Percentiles rank a stretch among this genome's conserved stretches.
phyloP scores from a whole-genome alignment of 805 yeast genomes.

The Wickerhamomyces xylosicus region DNA sequence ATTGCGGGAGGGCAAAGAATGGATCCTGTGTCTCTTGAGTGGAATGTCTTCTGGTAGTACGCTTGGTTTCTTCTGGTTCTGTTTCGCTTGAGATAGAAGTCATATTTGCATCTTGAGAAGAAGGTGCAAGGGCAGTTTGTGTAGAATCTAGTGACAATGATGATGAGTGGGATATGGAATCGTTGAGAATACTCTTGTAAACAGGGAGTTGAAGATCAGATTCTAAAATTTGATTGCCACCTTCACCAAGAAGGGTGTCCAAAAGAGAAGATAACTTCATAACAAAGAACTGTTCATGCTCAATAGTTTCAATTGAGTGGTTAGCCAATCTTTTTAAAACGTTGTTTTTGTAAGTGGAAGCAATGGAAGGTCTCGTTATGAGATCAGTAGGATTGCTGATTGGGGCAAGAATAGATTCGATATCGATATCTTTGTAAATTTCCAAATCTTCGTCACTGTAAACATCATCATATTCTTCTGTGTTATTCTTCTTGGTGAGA shows the following conservation, averaged over 20 bases:
- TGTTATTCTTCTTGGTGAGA: constrained; percentile 1
- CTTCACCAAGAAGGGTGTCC: constrained; percentile 81
- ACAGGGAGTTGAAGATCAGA: constrained; percentile 54
- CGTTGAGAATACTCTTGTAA: constrained; percentile 33
- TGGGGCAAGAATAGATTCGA: constrained; percentile 61
- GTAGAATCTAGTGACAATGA: too few relatives aligned
- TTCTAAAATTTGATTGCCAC: constrained; percentile 57
- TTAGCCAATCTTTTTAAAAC: constrained; percentile 52
- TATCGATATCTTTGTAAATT: constrained; percentile 38
- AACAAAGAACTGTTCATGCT: constrained; percentile 72
- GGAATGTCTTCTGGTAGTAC: constrained; percentile 19
- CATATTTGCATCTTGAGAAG: constrained; percentile 5
- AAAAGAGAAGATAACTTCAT: constrained; percentile 60
- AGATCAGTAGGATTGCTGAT: constrained; percentile 74
- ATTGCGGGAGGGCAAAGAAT: constrained; percentile 55
- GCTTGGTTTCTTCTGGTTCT: constrained; percentile 15
- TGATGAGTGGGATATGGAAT: neutral
- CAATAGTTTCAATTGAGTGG: constrained; percentile 69
- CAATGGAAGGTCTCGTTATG: constrained; percentile 57
- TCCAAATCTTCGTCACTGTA: constrained; percentile 29
- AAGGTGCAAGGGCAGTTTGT: constrained; percentile 7
- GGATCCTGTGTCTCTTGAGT: constrained; percentile 36
- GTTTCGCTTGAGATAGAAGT: constrained; percentile 12
- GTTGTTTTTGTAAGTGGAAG: constrained; percentile 49
- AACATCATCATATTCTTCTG: constrained; percentile 21